Evolutionary conservation across 495 filamentous ascomycete genomes (phyloP).

Genomic region (Hypoxylon rickii): DNA sequence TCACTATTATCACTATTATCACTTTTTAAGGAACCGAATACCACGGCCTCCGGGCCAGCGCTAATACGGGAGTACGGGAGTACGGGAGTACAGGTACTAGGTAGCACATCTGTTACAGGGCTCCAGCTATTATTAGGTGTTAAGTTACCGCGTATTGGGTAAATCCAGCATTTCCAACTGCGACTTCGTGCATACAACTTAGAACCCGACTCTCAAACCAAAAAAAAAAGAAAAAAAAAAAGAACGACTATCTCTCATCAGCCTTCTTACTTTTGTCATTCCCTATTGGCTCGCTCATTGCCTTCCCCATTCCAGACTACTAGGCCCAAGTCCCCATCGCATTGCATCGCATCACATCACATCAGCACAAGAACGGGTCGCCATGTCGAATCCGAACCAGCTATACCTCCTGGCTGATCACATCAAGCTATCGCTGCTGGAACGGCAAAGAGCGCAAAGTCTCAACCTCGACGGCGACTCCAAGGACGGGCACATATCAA

Average conservation of each 20-base stretch:
- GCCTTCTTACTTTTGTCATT: background rate
- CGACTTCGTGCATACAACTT: slow-evolving; percentile 4
- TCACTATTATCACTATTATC: too few relatives aligned
- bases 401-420: slow-evolving; percentile 78
- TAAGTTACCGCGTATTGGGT: too few relatives aligned
- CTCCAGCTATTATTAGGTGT: too few relatives aligned
- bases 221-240: background rate
- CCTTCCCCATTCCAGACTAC: background rate
- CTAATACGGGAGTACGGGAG: too few relatives aligned
- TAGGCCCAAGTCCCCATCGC: too few relatives aligned
- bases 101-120: too few relatives aligned
- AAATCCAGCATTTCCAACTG: background rate
- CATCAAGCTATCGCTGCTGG: slow-evolving; percentile 78
- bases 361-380: slow-evolving; percentile 5
- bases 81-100: too few relatives aligned
- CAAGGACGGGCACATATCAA: slow-evolving; percentile 87
- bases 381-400: slow-evolving; percentile 63
- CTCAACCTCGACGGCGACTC: slow-evolving; percentile 78
- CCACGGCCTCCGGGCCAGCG: too few relatives aligned
- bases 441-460: slow-evolving; percentile 86
- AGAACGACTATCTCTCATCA: background rate
- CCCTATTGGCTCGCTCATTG: slow-evolving; percentile 2
- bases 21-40: too few relatives aligned
- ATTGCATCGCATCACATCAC: too few relatives aligned
- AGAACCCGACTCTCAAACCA: too few relatives aligned